Evolutionary conservation across 805 yeast genomes (phyloP).

Genomic region (Candida insectalens): DNA sequence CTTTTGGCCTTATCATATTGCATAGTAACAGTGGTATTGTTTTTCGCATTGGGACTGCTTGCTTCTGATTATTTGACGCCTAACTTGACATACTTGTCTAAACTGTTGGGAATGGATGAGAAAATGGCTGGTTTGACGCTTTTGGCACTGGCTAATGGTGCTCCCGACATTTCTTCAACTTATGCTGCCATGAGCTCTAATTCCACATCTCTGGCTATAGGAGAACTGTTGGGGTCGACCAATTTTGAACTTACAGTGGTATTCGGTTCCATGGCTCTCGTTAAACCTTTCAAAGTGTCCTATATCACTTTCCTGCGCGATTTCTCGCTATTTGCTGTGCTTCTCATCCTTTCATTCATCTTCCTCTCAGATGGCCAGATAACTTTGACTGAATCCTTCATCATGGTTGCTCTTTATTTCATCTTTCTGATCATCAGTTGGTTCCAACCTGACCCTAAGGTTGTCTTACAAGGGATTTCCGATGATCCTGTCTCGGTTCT

Average conservation of each 20-base stretch:
- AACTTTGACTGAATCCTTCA: slow-evolving; percentile 42
- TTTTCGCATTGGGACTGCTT: slow-evolving; percentile 60
- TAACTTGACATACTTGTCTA: slow-evolving; percentile 59
- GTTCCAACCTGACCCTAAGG: slow-evolving; percentile 10
- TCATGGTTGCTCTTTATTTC: slow-evolving; percentile 48
- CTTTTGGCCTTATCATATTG: slow-evolving; percentile 5
- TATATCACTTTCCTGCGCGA: slow-evolving; percentile 50
- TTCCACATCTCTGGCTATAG: slow-evolving; percentile 46
- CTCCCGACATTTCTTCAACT: slow-evolving; percentile 83
- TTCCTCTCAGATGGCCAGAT: slow-evolving; percentile 48
- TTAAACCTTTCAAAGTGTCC: slow-evolving; percentile 41
- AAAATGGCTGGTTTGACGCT: slow-evolving; percentile 79
- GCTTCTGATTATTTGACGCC: slow-evolving; percentile 83
- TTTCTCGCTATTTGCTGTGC: slow-evolving; percentile 39
- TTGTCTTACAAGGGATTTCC: not conserved
- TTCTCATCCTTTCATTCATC: slow-evolving; percentile 40
- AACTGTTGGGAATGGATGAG: slow-evolving; percentile 54
- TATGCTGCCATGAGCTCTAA: slow-evolving; percentile 68
- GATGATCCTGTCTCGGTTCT: not conserved
- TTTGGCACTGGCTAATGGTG: slow-evolving; percentile 84
- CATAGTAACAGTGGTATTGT: slow-evolving; percentile 26
- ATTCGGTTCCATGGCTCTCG: slow-evolving; percentile 32
- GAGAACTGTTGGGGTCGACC: slow-evolving; percentile 46
- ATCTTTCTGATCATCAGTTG: slow-evolving; percentile 41
- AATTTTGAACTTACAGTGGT: slow-evolving; percentile 43